Conservation (phyloP, 2,329 filamentous ascomycete genomes). For the Scorias spongiosa region DNA sequence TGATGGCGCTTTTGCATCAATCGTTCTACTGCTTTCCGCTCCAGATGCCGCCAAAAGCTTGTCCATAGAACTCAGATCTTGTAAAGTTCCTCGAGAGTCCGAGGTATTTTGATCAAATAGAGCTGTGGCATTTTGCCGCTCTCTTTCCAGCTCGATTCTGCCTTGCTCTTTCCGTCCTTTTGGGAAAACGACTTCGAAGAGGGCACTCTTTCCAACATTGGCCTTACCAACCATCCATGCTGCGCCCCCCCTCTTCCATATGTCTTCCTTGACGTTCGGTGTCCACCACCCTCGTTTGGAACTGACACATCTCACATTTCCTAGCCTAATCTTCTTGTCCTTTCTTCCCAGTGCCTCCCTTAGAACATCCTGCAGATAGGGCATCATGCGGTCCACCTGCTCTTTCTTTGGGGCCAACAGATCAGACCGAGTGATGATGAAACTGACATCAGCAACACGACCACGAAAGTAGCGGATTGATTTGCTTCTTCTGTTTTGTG, state of each 20-base stretch:
- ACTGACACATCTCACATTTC: constrained; percentile 77
- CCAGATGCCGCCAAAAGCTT: neutral
- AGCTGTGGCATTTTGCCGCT: neutral
- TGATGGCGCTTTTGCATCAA: neutral
- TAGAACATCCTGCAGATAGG: constrained; percentile 63
- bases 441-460: constrained; percentile 63
- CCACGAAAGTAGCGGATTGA: constrained; percentile 49
- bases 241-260: constrained; percentile 68
- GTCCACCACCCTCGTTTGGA: constrained; percentile 86
- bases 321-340: constrained; percentile 59
- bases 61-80: neutral
- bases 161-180: constrained; percentile 36
- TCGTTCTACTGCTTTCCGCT: neutral
- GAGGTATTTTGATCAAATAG: neutral
- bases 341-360: constrained; percentile 57
- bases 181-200: constrained; percentile 79
- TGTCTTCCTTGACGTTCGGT: constrained; percentile 66
- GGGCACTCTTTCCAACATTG: constrained; percentile 89
- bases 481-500: constrained; percentile 64
- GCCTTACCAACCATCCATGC: constrained; percentile 97
- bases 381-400: constrained; percentile 74
- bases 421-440: constrained; percentile 82
- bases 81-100: neutral
- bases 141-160: neutral
- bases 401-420: constrained; percentile 70